Conservation (phyloP, 2,329 filamentous ascomycete genomes). For the Metarhizium robertsii region DNA sequence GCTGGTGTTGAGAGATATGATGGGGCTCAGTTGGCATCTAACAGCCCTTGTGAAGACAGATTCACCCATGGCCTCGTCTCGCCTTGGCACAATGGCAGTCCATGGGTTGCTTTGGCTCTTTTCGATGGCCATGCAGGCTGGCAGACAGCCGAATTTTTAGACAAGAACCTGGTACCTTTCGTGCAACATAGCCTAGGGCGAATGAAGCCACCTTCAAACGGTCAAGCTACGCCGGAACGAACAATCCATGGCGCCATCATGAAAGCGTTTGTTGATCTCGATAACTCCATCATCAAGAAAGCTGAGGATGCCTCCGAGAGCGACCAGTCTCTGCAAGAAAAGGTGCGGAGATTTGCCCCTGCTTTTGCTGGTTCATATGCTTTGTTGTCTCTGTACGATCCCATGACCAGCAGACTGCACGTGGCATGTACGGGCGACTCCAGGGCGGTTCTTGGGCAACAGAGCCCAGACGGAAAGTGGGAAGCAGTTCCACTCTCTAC, state of each 20-base stretch:
- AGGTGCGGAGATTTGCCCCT: not conserved
- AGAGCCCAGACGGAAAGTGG: not conserved
- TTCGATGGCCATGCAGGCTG: conserved; percentile 27
- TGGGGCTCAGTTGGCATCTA: not conserved
- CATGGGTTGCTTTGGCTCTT: conserved; percentile 23
- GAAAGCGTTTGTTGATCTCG: not conserved
- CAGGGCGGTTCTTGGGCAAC: not conserved
- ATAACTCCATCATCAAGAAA: conserved; percentile 23
- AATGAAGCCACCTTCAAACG: not conserved
- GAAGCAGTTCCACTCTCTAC: not conserved
- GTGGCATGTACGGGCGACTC: not conserved
- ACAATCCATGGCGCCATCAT: not conserved
- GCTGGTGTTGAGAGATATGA: not conserved
- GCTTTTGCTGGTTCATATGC: not conserved
- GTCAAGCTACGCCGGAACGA: not conserved
- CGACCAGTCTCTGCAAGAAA: not conserved
- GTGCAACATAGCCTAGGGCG: not conserved
- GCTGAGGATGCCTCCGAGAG: conserved; percentile 12
- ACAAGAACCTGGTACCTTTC: conserved; percentile 18
- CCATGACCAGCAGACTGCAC: not conserved
- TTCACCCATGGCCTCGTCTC: not conserved
- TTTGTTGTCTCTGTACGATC: not conserved
- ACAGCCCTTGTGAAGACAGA: not conserved
- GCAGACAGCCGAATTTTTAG: conserved; percentile 22
- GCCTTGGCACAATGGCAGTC: conserved; percentile 7